Percentiles rank a stretch among this genome's conserved stretches.
Evolutionary conservation across 768 basidiomycete genomes (phyloP).

Genomic region (Mycena crocata): DNA sequence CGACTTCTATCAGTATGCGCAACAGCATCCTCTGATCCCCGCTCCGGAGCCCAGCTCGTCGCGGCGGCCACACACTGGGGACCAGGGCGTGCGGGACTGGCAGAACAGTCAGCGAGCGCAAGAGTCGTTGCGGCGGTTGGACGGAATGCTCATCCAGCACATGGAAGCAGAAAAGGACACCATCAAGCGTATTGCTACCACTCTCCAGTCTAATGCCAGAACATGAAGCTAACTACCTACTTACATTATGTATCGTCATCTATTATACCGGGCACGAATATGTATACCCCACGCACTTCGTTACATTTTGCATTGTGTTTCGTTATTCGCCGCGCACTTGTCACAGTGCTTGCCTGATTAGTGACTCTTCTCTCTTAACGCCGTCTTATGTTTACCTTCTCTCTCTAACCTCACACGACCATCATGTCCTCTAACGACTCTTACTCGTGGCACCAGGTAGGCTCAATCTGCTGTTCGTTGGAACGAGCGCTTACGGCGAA

Average conservation of each 20-base stretch:
- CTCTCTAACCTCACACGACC: slow-evolving; percentile 8
- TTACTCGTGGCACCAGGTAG: slow-evolving; percentile 91
- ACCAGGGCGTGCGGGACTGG: slow-evolving; percentile 47
- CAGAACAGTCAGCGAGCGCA: slow-evolving; percentile 55
- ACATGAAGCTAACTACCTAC: slow-evolving; percentile 8
- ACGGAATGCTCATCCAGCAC: slow-evolving; percentile 85
- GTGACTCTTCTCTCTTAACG: slow-evolving; percentile 4
- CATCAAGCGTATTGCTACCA: slow-evolving; percentile 78
- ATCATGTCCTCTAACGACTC: slow-evolving; percentile 56
- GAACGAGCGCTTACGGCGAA: slow-evolving; percentile 32
- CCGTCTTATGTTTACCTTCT: background rate
- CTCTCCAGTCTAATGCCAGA: slow-evolving; percentile 33
- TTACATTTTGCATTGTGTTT: background rate
- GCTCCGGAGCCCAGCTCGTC: slow-evolving; percentile 18
- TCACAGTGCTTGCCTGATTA: background rate
- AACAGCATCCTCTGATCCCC: slow-evolving; percentile 48
- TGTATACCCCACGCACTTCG: slow-evolving; percentile 25
- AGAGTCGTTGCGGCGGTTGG: slow-evolving; percentile 73
- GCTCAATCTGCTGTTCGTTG: slow-evolving; percentile 31
- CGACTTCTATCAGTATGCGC: slow-evolving; percentile 60
- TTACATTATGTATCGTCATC: slow-evolving; percentile 11
- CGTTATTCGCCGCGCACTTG: background rate
- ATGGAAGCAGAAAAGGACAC: slow-evolving; percentile 87
- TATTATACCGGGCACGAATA: slow-evolving; percentile 24
- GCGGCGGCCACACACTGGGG: slow-evolving; percentile 43